These are phyloP conservation scores for Angomonas ambiguus DNA, from an alignment of 208 protist genomes.

Conservation along the genomic window DNA sequence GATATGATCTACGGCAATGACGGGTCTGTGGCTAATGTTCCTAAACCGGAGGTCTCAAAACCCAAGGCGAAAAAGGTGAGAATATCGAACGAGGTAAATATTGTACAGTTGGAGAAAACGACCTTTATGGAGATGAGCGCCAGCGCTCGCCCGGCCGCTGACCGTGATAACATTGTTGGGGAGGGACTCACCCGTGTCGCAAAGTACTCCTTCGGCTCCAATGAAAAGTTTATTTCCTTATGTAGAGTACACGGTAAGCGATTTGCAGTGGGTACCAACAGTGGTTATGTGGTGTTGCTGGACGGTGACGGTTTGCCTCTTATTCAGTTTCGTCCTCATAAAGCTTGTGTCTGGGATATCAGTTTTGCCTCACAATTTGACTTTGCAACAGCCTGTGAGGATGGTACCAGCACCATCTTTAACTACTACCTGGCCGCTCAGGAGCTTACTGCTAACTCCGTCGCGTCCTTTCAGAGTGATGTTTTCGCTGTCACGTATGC, in stretches of 20 bases:
- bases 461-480: constrained; percentile 84
- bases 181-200: constrained; percentile 73
- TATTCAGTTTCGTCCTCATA: constrained; percentile 87
- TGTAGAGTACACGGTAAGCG: constrained; percentile 72
- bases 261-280: constrained; percentile 85
- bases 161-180: constrained; percentile 37
- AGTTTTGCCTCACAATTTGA: constrained; percentile 79
- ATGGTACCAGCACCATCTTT: constrained; percentile 83
- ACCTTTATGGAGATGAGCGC: constrained; percentile 87
- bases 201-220: constrained; percentile 79
- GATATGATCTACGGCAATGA: constrained; percentile 55
- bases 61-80: constrained; percentile 55
- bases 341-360: constrained; percentile 87
- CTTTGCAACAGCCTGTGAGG: constrained; percentile 85
- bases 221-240: constrained; percentile 88
- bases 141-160: constrained; percentile 41
- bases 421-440: constrained; percentile 81
- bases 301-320: constrained; percentile 79
- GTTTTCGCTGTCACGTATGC: constrained; percentile 87
- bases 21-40: constrained; percentile 1
- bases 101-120: constrained; percentile 84
- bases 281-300: constrained; percentile 84
- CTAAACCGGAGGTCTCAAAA: constrained; percentile 42
- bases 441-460: constrained; percentile 72
- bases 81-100: constrained; percentile 84